These are phyloP conservation scores for Lentinula raphanica DNA, from an alignment of 768 basidiomycete species.

Conservation along the genomic window DNA sequence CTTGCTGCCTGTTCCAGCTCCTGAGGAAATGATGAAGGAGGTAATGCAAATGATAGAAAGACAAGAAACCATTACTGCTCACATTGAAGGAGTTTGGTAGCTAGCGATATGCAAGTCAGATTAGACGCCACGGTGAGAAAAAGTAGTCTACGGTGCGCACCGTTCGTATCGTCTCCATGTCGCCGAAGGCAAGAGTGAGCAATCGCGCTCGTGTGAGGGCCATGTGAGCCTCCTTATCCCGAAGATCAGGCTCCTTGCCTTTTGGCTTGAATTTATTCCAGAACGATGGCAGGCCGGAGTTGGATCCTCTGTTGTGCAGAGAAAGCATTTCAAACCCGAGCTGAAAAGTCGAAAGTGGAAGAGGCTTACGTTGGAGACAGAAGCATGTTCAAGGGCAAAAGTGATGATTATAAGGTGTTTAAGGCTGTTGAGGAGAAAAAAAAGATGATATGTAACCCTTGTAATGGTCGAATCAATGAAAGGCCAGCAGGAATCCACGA, in stretches of 20 bases:
- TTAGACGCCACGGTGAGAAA: conserved; percentile 8
- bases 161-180: conserved; percentile 83
- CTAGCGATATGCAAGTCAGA: conserved; percentile 29
- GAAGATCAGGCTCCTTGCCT: conserved; percentile 60
- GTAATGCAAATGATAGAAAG: conserved; percentile 3
- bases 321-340: conserved; percentile 24
- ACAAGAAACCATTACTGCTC: conserved; percentile 17
- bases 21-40: conserved; percentile 35
- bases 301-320: conserved; percentile 49
- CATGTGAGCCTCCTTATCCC: conserved; percentile 53
- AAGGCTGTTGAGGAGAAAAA: conserved; percentile 19
- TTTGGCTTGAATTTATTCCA: conserved; percentile 73
- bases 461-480: conserved; percentile 20
- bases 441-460: conserved; percentile 22
- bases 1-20: conserved; percentile 76
- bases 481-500: conserved; percentile 55
- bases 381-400: conserved; percentile 48
- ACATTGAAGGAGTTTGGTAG: conserved; percentile 67
- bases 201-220: conserved; percentile 69
- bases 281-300: conserved; percentile 53
- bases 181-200: conserved; percentile 75
- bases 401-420: conserved; percentile 4
- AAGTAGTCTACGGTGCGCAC: conserved; percentile 31
- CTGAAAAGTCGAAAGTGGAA: conserved; percentile 18
- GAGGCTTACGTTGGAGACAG: conserved; percentile 71